Evolutionary conservation across 2,329 filamentous ascomycete species (phyloP), one percentile per base, ranked within the genome.

Genomic region (Claviceps sp.): DNA sequence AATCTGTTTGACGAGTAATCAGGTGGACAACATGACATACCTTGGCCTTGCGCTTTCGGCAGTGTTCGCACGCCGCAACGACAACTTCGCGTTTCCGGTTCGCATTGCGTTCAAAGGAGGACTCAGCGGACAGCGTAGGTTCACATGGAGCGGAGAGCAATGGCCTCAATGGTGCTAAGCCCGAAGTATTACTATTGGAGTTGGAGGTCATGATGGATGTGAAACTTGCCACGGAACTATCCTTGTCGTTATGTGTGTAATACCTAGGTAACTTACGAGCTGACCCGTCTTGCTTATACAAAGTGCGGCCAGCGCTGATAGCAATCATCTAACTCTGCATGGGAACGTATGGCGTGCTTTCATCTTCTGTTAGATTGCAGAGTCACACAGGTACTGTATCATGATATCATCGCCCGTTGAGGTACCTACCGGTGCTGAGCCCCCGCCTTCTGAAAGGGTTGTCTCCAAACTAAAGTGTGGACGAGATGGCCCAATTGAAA

Each of bases 1-100:
- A 2, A 11, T 43, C 5, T 8, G 5, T n/a, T 22, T 24, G 18
- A 8, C 18, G 18, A 20, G 18, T 20, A 9, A n/a, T n/a, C n/a
- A 11, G 6, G 5, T 11, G 13, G 5, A 36, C 26, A 3, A 36
- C 4, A 2, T 26, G 24, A 26, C 24, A 8, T 18, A 49, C 47
- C 47, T 49, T 49, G 36, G 47, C 47, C 24, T 49, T 49, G 20
- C 47, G 47, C 22, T 42, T 49, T 30, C 47, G 41, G 47, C 47
- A 49, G 14, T 49, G 22, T 20, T 49, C 47, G 20, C 47, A 49
- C 16, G 47, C 47, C 11, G 37, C 47, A 24, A 49, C 16, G 5
- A 41, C 47, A 34, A 34, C 37, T 5, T 49, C 47, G 41, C 47
- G 37, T 41, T 34, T 49, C 24, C 47, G 47, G 5, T 11, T 22